Conservation (phyloP, 768 basidiomycete species). For the Kwoniella heveanensis region DNA sequence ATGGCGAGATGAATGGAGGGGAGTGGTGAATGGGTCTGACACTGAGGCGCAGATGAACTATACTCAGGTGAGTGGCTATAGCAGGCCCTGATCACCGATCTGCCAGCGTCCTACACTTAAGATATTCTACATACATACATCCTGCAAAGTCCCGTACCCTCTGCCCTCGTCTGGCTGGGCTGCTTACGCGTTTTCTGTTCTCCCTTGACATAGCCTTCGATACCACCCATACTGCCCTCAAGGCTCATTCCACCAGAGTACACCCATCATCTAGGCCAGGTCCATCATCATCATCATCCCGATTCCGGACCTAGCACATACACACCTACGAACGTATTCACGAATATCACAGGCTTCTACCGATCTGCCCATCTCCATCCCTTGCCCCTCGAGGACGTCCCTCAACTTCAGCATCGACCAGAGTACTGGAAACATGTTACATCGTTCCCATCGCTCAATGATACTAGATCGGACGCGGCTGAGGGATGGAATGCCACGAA, state of each 20-base stretch:
- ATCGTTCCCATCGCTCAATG: conserved; percentile 15
- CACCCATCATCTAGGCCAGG: conserved; percentile 14
- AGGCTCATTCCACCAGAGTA: conserved; percentile 37
- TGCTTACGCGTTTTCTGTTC: not conserved
- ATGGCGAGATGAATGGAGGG: conserved; percentile 38
- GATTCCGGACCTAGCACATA: not conserved
- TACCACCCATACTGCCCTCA: conserved; percentile 25
- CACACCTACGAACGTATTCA: conserved; percentile 19
- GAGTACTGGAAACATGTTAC: conserved; percentile 24
- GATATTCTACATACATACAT: too few relatives aligned
- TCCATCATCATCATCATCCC: not conserved
- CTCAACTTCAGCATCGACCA: conserved; percentile 10
- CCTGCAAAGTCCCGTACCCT: too few relatives aligned
- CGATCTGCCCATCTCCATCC: conserved; percentile 38
- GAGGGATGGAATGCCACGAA: conserved; percentile 42
- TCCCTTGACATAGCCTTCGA: conserved; percentile 26
- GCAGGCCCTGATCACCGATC: too few relatives aligned
- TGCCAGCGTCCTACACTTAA: too few relatives aligned
- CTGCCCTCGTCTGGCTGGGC: too few relatives aligned
- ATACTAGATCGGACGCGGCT: not conserved
- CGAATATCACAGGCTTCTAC: conserved; percentile 55
- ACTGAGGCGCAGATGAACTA: conserved; percentile 34
- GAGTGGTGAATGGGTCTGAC: conserved; percentile 36
- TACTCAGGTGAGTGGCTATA: conserved; percentile 37
- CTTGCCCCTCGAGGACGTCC: conserved; percentile 17